phyloP scores from a whole-genome alignment of 768 basidiomycete species.

The Russula olivacea region DNA sequence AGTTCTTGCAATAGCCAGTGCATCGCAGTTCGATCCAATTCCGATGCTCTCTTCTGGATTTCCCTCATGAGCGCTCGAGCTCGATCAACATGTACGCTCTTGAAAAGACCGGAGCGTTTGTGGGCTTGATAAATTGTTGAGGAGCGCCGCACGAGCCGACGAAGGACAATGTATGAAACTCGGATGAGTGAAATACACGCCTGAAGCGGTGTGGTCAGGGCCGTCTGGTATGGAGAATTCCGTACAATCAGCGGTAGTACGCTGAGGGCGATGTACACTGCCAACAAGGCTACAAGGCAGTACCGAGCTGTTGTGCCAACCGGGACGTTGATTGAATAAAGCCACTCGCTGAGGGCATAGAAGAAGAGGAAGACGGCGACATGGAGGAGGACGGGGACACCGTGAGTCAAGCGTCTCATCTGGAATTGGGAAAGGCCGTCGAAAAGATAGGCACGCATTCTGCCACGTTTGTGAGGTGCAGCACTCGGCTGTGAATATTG shows the following conservation, averaged over 20 bases:
- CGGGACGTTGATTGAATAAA: not conserved
- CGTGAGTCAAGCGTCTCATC: not conserved
- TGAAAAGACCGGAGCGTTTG: not conserved
- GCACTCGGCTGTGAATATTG: not conserved
- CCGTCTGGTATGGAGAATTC: conserved; percentile 14
- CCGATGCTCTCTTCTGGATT: not conserved
- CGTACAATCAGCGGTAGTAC: not conserved
- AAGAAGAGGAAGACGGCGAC: conserved; percentile 15
- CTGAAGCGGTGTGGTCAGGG: conserved; percentile 5
- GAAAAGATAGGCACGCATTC: conserved; percentile 5
- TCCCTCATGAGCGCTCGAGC: not conserved
- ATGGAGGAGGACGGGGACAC: conserved; percentile 9
- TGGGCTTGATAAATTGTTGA: not conserved
- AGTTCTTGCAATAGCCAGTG: not conserved
- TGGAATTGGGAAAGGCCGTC: not conserved
- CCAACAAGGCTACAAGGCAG: not conserved
- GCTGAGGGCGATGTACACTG: not conserved
- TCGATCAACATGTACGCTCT: not conserved
- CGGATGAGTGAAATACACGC: not conserved
- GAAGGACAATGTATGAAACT: not conserved
- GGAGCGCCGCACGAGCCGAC: not conserved
- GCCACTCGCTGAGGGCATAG: not conserved
- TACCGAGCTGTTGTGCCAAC: conserved; percentile 1
- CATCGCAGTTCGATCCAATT: conserved; percentile 2
- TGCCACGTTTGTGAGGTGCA: conserved; percentile 4